Percentiles rank a stretch among this genome's conserved stretches.
Conservation (phyloP, 208 protist genomes). For the Kentomonas sorsogonicus region DNA sequence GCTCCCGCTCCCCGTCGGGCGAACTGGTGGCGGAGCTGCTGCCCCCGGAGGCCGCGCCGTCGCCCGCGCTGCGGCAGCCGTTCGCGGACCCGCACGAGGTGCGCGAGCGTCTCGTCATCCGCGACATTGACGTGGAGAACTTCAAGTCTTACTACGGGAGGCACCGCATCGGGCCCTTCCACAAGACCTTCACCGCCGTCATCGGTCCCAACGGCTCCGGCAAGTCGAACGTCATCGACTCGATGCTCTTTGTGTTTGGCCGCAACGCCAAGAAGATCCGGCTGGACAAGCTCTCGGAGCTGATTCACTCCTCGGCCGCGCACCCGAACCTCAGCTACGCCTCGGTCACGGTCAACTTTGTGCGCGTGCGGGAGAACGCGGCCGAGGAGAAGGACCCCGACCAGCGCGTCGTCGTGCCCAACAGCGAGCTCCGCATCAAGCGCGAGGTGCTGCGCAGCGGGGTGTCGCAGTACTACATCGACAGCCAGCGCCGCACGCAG, state of each 20-base stretch:
- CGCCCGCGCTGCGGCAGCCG: constrained; percentile 1
- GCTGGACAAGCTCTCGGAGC: constrained; percentile 94
- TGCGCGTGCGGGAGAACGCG: constrained; percentile 87
- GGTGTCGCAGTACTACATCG: constrained; percentile 94
- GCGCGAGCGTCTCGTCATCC: constrained; percentile 92
- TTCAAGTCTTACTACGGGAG: constrained; percentile 99
- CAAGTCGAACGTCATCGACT: constrained; percentile 99
- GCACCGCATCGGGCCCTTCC: constrained; percentile 98
- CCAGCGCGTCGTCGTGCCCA: constrained; percentile 85
- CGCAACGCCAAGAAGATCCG: constrained; percentile 97
- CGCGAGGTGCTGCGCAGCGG: constrained; percentile 90
- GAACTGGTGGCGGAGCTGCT: neutral
- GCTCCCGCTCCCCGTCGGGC: neutral
- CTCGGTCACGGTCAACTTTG: constrained; percentile 97
- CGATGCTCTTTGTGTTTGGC: constrained; percentile 99
- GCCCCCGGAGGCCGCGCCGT: neutral
- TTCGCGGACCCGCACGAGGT: neutral
- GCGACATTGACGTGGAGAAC: constrained; percentile 98
- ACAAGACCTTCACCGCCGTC: constrained; percentile 99
- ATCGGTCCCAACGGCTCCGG: constrained; percentile 99
- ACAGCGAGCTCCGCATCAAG: constrained; percentile 91
- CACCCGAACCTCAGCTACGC: constrained; percentile 89
- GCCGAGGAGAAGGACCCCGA: constrained; percentile 44
- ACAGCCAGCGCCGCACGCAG: constrained; percentile 59
- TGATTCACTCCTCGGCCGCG: constrained; percentile 98